These are phyloP conservation scores for Cicer judaicum DNA, from an alignment of 306 rosid species.

Conservation along the genomic window DNA sequence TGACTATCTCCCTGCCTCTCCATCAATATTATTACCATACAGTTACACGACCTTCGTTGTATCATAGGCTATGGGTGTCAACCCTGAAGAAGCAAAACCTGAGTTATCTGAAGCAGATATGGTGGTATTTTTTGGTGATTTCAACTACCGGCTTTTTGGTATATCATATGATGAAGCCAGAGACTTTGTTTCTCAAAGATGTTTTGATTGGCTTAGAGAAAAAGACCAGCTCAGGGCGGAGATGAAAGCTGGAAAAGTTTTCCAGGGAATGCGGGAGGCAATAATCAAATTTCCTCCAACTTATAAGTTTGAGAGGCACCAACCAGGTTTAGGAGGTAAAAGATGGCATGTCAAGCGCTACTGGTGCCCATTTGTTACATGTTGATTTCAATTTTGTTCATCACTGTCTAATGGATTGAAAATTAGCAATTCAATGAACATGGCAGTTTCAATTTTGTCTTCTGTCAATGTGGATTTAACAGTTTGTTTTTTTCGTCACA, in stretches of 20 bases:
- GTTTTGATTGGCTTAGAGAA: constrained; percentile 99
- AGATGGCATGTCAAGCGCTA: constrained; percentile 20
- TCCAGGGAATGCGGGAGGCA: constrained; percentile 99
- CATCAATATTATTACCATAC: constrained; percentile 40
- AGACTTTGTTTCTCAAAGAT: constrained; percentile 98
- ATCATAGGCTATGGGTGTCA: constrained; percentile 63
- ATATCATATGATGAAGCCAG: constrained; percentile 98
- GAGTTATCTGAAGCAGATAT: constrained; percentile 92
- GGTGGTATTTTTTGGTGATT: constrained; percentile 97
- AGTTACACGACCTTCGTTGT: constrained; percentile 41
- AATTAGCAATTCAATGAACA: constrained; percentile 31
- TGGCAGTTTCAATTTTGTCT: constrained; percentile 40
- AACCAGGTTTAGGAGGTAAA: constrained; percentile 87
- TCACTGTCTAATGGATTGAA: constrained; percentile 25
- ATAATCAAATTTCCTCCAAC: constrained; percentile 94
- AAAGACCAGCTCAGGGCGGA: constrained; percentile 98
- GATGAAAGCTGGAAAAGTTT: constrained; percentile 95
- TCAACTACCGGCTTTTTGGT: constrained; percentile 94
- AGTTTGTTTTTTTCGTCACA: constrained; percentile 16
- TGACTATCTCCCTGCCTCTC: constrained; percentile 32
- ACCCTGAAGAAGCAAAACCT: constrained; percentile 80
- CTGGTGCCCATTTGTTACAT: constrained; percentile 4
- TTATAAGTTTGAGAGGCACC: constrained; percentile 95
- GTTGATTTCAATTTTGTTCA: constrained; percentile 31
- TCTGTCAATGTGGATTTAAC: constrained; percentile 30